Conservation (phyloP, 2,329 filamentous ascomycete genomes). For the Pseudogymnoascus pannorum region DNA sequence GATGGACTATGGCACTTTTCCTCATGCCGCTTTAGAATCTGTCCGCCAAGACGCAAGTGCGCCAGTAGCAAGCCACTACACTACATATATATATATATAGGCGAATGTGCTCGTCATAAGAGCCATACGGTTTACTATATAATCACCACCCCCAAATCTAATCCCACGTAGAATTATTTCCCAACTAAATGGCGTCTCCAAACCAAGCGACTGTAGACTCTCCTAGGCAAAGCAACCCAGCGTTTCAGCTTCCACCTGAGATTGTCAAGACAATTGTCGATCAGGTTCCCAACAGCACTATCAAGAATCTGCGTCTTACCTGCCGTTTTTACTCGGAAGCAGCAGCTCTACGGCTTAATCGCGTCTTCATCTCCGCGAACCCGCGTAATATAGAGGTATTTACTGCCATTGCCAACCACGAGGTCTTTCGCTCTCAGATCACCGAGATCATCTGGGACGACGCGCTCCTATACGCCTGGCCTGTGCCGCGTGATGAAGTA, state of each 20-base stretch:
- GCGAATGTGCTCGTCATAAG: no score
- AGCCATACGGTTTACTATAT: no score
- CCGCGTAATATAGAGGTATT: slow-evolving; percentile 33
- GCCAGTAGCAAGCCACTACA: no score
- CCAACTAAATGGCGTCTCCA: not conserved
- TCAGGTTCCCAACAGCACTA: slow-evolving; percentile 22
- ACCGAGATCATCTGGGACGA: slow-evolving; percentile 37
- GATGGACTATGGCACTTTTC: no score
- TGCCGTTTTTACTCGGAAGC: slow-evolving; percentile 15
- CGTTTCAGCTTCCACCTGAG: slow-evolving; percentile 11
- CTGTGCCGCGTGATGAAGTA: not conserved
- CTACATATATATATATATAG: no score
- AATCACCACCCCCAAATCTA: slow-evolving; percentile 10
- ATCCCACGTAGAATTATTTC: slow-evolving; percentile 8
- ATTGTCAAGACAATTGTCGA: slow-evolving; percentile 10
- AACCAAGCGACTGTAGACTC: not conserved
- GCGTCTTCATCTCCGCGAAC: slow-evolving; percentile 36
- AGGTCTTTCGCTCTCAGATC: slow-evolving; percentile 27
- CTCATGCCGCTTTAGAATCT: no score
- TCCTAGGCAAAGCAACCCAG: not conserved
- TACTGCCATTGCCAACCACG: slow-evolving; percentile 31
- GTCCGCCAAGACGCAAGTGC: no score
- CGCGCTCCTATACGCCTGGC: slow-evolving; percentile 9
- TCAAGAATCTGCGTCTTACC: slow-evolving; percentile 26
- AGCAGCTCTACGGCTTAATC: slow-evolving; percentile 25